Conservation (phyloP, 2,329 filamentous ascomycete species). For the Xylaria sp. region DNA sequence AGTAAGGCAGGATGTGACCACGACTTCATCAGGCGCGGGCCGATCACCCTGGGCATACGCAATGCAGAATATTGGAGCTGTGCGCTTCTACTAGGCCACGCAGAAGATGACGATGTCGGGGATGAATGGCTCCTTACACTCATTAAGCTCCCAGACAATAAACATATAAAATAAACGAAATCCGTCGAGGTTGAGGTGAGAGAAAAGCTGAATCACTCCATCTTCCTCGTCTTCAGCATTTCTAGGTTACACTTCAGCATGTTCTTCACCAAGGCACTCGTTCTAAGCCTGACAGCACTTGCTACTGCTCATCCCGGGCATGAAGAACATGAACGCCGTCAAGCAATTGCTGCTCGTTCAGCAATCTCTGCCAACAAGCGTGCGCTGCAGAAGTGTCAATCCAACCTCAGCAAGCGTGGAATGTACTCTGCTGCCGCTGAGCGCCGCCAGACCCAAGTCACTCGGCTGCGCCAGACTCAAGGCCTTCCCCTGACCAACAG, state of each 20-base stretch:
- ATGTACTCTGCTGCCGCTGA: not conserved
- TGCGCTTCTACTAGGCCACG: not conserved
- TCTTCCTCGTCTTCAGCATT: not conserved
- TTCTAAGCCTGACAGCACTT: conserved; percentile 1
- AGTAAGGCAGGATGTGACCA: not conserved
- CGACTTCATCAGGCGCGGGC: not conserved
- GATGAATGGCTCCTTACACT: too few relatives aligned
- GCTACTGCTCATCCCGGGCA: conserved; percentile 11
- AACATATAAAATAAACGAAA: not conserved
- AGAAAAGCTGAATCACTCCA: not conserved
- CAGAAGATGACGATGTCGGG: not conserved
- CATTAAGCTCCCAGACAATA: not conserved
- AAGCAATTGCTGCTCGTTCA: conserved; percentile 1
- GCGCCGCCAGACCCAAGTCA: conserved; percentile 1
- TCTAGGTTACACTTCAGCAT: not conserved
- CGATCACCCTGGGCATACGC: not conserved
- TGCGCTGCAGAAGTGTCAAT: not conserved
- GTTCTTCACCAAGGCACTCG: conserved; percentile 4
- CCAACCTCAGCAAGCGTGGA: conserved; percentile 1
- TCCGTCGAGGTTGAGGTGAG: not conserved
- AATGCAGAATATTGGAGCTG: not conserved
- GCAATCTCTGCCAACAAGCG: conserved; percentile 4
- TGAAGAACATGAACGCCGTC: conserved; percentile 1
- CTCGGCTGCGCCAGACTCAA: not conserved
- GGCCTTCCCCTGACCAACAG: not conserved